These are phyloP conservation scores for Arxiozyma bovina DNA, from an alignment of 1,139 yeast genomes.

Conservation along the genomic window DNA sequence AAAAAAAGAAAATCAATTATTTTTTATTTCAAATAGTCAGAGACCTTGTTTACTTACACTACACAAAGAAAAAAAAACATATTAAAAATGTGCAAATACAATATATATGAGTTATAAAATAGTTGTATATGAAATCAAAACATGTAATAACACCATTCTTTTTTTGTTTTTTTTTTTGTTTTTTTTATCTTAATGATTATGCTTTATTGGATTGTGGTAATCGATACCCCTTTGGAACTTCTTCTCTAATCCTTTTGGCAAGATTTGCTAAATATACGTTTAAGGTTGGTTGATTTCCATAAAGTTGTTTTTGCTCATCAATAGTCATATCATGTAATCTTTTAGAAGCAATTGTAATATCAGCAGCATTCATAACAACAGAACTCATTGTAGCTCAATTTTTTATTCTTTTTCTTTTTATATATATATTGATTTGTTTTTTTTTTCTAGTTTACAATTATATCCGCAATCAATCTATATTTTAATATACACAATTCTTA, in stretches of 20 bases:
- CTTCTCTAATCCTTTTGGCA: constrained; percentile 45
- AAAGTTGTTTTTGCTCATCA: constrained; percentile 11
- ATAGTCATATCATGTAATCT: constrained; percentile 10
- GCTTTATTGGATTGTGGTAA: constrained; percentile 8
- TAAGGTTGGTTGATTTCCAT: constrained; percentile 8
- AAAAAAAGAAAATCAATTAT: too few species aligned
- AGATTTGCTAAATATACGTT: constrained; percentile 8
- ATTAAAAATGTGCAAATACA: too few species aligned
- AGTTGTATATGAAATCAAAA: neutral
- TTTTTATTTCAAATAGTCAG: too few species aligned
- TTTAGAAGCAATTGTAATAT: constrained; percentile 7
- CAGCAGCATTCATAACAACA: constrained; percentile 5
- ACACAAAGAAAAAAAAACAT: too few species aligned
- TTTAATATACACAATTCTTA: too few species aligned
- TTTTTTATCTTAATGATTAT: neutral
- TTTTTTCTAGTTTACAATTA: neutral
- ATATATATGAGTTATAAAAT: neutral
- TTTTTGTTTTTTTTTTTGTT: too few species aligned
- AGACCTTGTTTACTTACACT: too few species aligned
- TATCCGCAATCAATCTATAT: too few species aligned
- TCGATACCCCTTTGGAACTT: constrained; percentile 53
- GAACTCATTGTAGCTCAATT: neutral
- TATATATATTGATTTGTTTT: neutral
- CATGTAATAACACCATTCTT: too few species aligned
- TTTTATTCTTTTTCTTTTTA: neutral